These are phyloP conservation scores for Entamoeba histolytica DNA, from an alignment of 208 protist species.

Conservation along the genomic window DNA sequence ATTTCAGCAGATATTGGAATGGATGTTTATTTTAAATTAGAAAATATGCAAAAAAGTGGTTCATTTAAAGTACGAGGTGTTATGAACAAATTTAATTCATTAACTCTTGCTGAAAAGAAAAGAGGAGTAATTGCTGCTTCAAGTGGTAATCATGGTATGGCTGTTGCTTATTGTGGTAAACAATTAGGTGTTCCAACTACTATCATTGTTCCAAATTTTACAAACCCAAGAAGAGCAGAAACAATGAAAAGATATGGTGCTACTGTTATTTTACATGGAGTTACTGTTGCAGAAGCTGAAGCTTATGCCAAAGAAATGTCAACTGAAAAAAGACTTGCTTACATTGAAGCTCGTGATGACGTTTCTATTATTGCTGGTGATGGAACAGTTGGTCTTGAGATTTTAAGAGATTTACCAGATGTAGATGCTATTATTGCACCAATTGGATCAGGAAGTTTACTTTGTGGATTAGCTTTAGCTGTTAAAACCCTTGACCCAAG, in stretches of 20 bases:
- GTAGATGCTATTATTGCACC: not conserved
- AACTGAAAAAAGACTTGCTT: not conserved
- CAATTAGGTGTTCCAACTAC: not conserved
- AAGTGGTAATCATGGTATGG: constrained; percentile 12
- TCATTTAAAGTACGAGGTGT: constrained; percentile 12
- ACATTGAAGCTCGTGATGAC: not conserved
- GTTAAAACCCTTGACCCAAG: not conserved
- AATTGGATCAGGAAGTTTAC: constrained; percentile 3
- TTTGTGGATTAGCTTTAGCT: not conserved
- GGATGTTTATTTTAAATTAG: not conserved
- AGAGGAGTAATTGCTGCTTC: not conserved
- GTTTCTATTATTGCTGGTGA: constrained; percentile 11
- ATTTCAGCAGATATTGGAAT: not conserved
- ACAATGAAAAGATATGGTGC: not conserved
- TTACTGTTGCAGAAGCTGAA: not conserved
- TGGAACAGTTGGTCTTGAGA: not conserved
- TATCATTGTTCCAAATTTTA: not conserved
- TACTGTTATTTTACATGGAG: not conserved
- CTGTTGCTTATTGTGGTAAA: not conserved
- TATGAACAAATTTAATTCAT: not conserved
- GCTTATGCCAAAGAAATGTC: not conserved
- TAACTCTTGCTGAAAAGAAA: not conserved
- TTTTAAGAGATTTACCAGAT: not conserved
- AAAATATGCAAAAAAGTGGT: constrained; percentile 12
- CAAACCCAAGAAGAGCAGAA: not conserved